Base-by-base conservation (phyloP, 805 yeast species). In the Starmerella lactis-condensi region DNA sequence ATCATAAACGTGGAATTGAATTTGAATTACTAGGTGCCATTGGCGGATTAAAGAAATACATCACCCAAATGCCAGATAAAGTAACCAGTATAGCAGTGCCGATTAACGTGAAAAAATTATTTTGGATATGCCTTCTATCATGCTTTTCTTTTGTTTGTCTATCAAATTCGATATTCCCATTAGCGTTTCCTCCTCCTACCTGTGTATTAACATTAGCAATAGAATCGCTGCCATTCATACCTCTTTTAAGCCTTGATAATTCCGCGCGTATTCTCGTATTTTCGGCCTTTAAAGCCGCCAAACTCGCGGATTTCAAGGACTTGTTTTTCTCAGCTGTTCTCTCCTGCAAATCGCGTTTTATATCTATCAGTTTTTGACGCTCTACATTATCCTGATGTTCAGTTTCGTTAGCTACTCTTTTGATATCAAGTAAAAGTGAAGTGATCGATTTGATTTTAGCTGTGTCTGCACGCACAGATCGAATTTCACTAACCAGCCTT, bases 401-500 rank as follows among this genome's bases (percentile, higher is more conserved):
- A 4, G 42, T 34, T 9, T 39, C 39, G 5, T 28, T 24, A 1
- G 42, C 40, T 5, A 38, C 40, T 6, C 22, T 32, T 29, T 40
- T 38, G 27, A 53, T 50, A 17, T 53, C 48, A 13, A 42, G 40
- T 17, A 53, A 37, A 39, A 53, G 35, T 6, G 39, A 31, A 4
- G 44, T 28, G 11, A 54, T 50, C 22, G 49, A 43, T 25, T 41
- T 36, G 14, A 55, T 34, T 26, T 51, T 51, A 13, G 55, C 57
- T 3, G 51, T 42, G 31, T 55, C 58, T n/a, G 47, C 41, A 19
- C 45, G 38, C 5, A 52, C 46, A 15, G 42, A 39, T 15, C 54
- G 52, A 16, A 54, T 48, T 37, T 54, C 54, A 6, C 42, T 32
- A 11, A 52, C 48, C 17, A 54, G 44, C 24, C 45, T 41, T 37